Evolutionary conservation across 2,329 filamentous ascomycete species (phyloP), one percentile per base, ranked within the genome.

Genomic region (Metarhizium robertsii): DNA sequence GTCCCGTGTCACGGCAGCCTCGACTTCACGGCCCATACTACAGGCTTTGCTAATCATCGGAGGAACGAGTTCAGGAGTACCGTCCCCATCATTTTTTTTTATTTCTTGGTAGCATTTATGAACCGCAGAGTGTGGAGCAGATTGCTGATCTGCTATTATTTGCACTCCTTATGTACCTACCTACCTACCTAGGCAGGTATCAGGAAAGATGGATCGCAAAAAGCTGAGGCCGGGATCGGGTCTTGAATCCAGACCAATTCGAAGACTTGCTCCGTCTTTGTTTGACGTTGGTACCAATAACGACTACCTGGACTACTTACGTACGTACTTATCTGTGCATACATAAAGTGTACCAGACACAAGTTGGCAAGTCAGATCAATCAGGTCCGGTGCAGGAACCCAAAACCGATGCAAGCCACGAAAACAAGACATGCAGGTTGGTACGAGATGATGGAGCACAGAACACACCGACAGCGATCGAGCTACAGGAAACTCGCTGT

Each of bases 371-470:
- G 18, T 48, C 20, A 29, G 14, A 46, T 48, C 45, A 20, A 45
- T 29, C 30, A 13, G 6, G 52, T 34, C 38, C 7, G 20, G 40
- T 51, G 53, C 53, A 55, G 47, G 53, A 55, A 55, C 53, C 40
- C 53, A 55, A 48, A 10, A 30, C 50, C 40, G 30, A 55, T 54
- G 53, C 53, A 51, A 50, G 48, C 48, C 53, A 51, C 47, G 18
- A 52, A 51, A 47, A 47, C 30, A 30, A 55, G 53, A 55, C 53
- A 51, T 51, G 49, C 53, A 55, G 40, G 46, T 34, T 20, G 40
- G 40, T 50, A 16, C 25, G 3, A 25, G 25, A 25, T 25, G 25
- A 25, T 25, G 25, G 25, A 25, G 29, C 14, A 32, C 29, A 36
- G 30, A 3, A 18, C 43, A 46, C 43, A 46, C 3, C 25, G 43